Percentiles rank a stretch among this genome's conserved stretches.
Conservation (phyloP, 768 basidiomycete species). For the Tricholoma saponaceum region DNA sequence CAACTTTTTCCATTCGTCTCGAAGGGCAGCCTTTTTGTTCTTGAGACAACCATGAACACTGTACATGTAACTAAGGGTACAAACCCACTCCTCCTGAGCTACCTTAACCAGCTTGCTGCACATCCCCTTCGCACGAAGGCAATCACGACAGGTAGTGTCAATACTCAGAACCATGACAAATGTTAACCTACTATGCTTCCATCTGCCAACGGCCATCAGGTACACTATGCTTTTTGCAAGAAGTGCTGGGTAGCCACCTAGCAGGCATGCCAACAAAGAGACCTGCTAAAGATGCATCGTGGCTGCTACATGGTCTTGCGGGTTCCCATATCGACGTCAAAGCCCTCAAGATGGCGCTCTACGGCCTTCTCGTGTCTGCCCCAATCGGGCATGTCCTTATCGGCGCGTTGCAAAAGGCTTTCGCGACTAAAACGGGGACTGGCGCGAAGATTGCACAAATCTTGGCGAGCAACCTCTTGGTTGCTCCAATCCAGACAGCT, state of each 20-base stretch:
- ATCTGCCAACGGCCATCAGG: slow-evolving; percentile 24
- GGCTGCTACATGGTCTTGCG: slow-evolving; percentile 48
- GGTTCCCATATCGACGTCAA: slow-evolving; percentile 58
- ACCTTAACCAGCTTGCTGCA: slow-evolving; percentile 61
- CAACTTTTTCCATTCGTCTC: not conserved
- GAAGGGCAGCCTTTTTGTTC: not conserved
- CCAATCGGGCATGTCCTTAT: slow-evolving; percentile 77
- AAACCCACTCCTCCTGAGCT: slow-evolving; percentile 58
- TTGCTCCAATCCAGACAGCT: slow-evolving; percentile 71
- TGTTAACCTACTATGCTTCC: not conserved
- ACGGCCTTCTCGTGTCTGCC: slow-evolving; percentile 81
- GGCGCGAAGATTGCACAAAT: slow-evolving; percentile 68
- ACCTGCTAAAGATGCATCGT: slow-evolving; percentile 50
- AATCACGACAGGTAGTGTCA: slow-evolving; percentile 57
- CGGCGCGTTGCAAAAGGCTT: slow-evolving; percentile 66
- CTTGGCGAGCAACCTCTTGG: slow-evolving; percentile 68
- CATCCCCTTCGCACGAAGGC: slow-evolving; percentile 82
- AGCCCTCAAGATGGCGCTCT: slow-evolving; percentile 80
- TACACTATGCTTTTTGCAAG: slow-evolving; percentile 66
- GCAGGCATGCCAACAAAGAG: slow-evolving; percentile 54
- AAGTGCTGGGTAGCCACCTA: slow-evolving; percentile 72
- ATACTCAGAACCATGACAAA: not conserved
- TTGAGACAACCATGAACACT: slow-evolving; percentile 35
- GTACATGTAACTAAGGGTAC: slow-evolving; percentile 20
- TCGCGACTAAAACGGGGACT: slow-evolving; percentile 67